phyloP scores from a whole-genome alignment of 1,284 basidiomycete genomes.

The Leccinum variabile region DNA sequence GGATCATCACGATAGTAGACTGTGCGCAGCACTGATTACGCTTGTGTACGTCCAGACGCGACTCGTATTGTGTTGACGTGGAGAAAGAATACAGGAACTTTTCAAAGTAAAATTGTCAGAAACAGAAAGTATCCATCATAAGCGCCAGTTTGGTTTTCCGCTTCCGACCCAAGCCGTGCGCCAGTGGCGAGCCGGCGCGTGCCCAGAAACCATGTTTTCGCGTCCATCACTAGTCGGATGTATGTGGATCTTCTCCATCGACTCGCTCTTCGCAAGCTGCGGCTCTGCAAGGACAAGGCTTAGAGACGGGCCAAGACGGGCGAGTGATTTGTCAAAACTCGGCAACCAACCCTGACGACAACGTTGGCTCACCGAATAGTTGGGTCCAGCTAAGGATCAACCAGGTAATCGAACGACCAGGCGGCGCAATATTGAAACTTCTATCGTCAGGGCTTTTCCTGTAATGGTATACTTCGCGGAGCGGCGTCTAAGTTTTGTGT shows the following conservation, averaged over 20 bases:
- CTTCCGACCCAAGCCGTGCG: constrained; percentile 19
- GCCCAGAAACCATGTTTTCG: constrained; percentile 13
- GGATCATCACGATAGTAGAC: neutral
- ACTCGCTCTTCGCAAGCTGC: constrained; percentile 2
- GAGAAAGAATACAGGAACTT: constrained; percentile 10
- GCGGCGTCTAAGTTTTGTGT: constrained; percentile 1
- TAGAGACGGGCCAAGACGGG: constrained; percentile 7
- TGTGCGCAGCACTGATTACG: neutral
- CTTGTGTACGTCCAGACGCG: neutral
- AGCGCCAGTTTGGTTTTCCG: constrained; percentile 22
- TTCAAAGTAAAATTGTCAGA: constrained; percentile 5
- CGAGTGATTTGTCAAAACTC: constrained; percentile 6
- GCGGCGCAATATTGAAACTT: constrained; percentile 23
- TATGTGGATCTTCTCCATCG: constrained; percentile 14
- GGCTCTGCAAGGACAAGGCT: constrained; percentile 6
- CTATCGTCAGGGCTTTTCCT: constrained; percentile 7
- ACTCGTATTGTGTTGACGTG: neutral
- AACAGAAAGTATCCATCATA: constrained; percentile 9
- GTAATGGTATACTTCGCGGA: constrained; percentile 8
- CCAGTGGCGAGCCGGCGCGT: constrained; percentile 11
- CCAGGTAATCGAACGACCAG: constrained; percentile 14
- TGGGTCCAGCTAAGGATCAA: constrained; percentile 23
- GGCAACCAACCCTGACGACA: constrained; percentile 8
- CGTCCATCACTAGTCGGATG: constrained; percentile 14
- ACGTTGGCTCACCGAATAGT: constrained; percentile 22